Evolutionary conservation across 1,284 basidiomycete species (phyloP).

Genomic region (Cutaneotrichosporon sp.): DNA sequence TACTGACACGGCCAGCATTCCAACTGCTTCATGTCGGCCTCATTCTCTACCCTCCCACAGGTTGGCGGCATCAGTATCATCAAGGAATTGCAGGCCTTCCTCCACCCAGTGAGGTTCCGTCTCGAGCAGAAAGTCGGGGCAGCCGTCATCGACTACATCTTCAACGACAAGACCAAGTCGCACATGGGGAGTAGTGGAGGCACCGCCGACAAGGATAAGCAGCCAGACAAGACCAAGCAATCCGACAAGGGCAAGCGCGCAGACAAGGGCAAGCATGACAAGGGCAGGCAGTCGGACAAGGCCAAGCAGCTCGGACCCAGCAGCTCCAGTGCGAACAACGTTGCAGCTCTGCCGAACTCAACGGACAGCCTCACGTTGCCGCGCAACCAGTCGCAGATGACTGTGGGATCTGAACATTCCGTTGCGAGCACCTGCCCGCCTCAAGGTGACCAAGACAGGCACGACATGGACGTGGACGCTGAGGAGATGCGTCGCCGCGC

Average conservation of each 20-base stretch:
- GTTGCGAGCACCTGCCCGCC: neutral
- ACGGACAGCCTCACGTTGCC: neutral
- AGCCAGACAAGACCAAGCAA: neutral
- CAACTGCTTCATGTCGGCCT: slow-evolving; percentile 25
- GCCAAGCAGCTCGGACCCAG: too few species aligned
- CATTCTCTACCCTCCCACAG: slow-evolving; percentile 76
- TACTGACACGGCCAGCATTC: slow-evolving; percentile 18
- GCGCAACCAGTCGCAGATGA: slow-evolving; percentile 5
- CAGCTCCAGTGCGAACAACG: neutral
- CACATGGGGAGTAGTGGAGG: slow-evolving; percentile 7
- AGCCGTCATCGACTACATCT: slow-evolving; percentile 86
- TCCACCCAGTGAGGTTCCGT: slow-evolving; percentile 85
- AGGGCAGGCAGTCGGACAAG: neutral
- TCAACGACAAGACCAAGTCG: slow-evolving; percentile 42
- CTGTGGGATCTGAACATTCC: slow-evolving; percentile 1
- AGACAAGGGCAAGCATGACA: neutral
- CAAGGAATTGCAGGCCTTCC: slow-evolving; percentile 73
- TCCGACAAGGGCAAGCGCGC: neutral
- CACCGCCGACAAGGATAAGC: slow-evolving; percentile 1
- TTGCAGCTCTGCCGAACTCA: neutral
- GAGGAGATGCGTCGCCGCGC: slow-evolving; percentile 56
- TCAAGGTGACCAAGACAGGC: slow-evolving; percentile 34
- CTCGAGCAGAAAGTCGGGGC: slow-evolving; percentile 79
- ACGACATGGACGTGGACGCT: slow-evolving; percentile 34
- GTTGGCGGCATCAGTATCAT: slow-evolving; percentile 93